Percentiles rank a stretch among this genome's conserved stretches.
These are phyloP conservation scores for Medicago ruthenica DNA, from an alignment of 306 rosid species.

Conservation along the genomic window DNA sequence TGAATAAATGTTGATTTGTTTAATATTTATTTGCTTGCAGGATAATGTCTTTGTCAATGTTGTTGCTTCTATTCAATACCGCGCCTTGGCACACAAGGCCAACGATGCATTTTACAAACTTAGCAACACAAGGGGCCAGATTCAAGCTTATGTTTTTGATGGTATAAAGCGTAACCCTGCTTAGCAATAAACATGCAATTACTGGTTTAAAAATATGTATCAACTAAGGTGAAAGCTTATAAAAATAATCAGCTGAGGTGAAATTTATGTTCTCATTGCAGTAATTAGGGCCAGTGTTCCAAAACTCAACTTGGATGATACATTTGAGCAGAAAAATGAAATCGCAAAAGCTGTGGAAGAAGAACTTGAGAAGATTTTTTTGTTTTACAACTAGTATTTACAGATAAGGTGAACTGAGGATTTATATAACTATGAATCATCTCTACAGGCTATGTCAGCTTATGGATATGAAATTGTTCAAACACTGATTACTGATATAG, in stretches of 20 bases:
- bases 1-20: constrained; percentile 33
- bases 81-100: constrained; percentile 81
- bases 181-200: constrained; percentile 13
- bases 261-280: constrained; percentile 43
- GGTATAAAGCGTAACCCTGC: constrained; percentile 58
- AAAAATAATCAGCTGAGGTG: constrained; percentile 27
- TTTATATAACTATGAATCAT: constrained; percentile 34
- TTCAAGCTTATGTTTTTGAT: constrained; percentile 93
- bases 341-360: constrained; percentile 93
- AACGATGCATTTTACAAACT: constrained; percentile 92
- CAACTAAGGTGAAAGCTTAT: no score
- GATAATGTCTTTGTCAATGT: constrained; percentile 95
- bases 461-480: constrained; percentile 94
- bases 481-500: constrained; percentile 86
- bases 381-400: constrained; percentile 1
- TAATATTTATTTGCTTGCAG: constrained; percentile 51
- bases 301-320: constrained; percentile 84
- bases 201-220: constrained; percentile 3
- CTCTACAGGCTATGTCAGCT: constrained; percentile 88
- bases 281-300: constrained; percentile 95
- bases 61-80: constrained; percentile 92
- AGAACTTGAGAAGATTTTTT: constrained; percentile 82
- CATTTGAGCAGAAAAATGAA: constrained; percentile 95
- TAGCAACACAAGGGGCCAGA: constrained; percentile 81
- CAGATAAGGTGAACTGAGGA: constrained; percentile 13